Evolutionary conservation across 2,329 filamentous ascomycete genomes (phyloP).

Genomic region (Lecanicillium sp.): DNA sequence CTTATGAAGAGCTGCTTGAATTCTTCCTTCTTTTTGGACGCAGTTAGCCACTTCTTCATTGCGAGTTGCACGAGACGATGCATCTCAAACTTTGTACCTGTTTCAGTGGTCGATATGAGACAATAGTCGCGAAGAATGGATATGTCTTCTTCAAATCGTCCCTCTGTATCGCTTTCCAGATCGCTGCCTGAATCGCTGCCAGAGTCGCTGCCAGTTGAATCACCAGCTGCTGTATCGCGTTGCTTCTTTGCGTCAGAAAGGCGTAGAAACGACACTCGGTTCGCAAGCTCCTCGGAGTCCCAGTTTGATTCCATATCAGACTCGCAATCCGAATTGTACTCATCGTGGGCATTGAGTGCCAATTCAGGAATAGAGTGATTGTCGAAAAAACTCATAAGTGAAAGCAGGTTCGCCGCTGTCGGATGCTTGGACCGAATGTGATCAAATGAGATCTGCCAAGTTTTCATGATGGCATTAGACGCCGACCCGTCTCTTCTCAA

Average conservation of each 20-base stretch:
- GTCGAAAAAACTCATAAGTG: slow-evolving; percentile 42
- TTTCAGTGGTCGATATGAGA: slow-evolving; percentile 24
- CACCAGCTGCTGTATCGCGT: too few relatives aligned
- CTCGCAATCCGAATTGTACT: background rate
- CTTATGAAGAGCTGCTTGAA: background rate
- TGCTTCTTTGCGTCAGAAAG: background rate
- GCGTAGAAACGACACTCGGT: background rate
- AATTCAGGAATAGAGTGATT: slow-evolving; percentile 33
- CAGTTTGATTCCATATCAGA: background rate
- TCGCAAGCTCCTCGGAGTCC: background rate
- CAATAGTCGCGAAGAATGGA: slow-evolving; percentile 29
- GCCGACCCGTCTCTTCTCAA: slow-evolving; percentile 17
- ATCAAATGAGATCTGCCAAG: slow-evolving; percentile 22
- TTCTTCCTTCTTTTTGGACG: background rate
- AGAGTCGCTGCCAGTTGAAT: too few relatives aligned
- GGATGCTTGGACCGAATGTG: slow-evolving; percentile 27
- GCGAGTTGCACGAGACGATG: slow-evolving; percentile 31
- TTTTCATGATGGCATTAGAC: slow-evolving; percentile 20
- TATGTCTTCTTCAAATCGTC: slow-evolving; percentile 30
- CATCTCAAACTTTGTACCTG: slow-evolving; percentile 31
- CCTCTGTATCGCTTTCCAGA: slow-evolving; percentile 2
- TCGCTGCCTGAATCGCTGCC: background rate
- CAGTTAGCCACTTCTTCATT: slow-evolving; percentile 27
- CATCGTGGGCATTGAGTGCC: slow-evolving; percentile 21
- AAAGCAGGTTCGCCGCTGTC: slow-evolving; percentile 36